Evolutionary conservation across 305 asterid species (phyloP).

Genomic region (Fraxinus dipetala): DNA sequence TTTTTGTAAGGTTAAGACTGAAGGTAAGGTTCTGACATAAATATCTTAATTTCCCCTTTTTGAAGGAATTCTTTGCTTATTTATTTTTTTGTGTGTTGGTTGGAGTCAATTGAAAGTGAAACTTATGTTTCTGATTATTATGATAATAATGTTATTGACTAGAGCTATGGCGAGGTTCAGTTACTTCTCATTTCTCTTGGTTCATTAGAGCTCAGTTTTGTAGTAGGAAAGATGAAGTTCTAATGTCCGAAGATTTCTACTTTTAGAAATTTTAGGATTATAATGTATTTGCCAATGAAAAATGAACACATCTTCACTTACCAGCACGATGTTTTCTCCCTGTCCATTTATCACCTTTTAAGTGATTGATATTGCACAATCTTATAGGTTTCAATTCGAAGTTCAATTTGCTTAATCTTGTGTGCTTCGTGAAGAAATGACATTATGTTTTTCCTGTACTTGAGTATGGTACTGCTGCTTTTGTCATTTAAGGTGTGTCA

Average conservation of each 20-base stretch:
- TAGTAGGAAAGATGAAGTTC: background rate
- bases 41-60: background rate
- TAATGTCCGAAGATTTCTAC: background rate
- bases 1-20: background rate
- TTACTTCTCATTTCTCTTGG: background rate
- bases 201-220: background rate
- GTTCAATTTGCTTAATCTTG: background rate
- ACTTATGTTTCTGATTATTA: background rate
- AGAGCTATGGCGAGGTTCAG: background rate
- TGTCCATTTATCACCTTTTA: background rate
- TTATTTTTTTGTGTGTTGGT: background rate
- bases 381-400: background rate
- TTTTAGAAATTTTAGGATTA: background rate
- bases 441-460: background rate
- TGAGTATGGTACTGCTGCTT: background rate
- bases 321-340: conserved; percentile 3
- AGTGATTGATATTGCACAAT: background rate
- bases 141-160: background rate
- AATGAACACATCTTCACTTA: conserved; percentile 1
- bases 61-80: background rate
- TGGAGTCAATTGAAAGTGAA: background rate
- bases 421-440: background rate
- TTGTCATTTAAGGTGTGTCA: background rate
- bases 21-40: background rate
- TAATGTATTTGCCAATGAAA: background rate